Evolutionary conservation across 1,284 basidiomycete species (phyloP), one percentile per base, ranked within the genome.

Genomic region (Papiliotrema laurentii): DNA sequence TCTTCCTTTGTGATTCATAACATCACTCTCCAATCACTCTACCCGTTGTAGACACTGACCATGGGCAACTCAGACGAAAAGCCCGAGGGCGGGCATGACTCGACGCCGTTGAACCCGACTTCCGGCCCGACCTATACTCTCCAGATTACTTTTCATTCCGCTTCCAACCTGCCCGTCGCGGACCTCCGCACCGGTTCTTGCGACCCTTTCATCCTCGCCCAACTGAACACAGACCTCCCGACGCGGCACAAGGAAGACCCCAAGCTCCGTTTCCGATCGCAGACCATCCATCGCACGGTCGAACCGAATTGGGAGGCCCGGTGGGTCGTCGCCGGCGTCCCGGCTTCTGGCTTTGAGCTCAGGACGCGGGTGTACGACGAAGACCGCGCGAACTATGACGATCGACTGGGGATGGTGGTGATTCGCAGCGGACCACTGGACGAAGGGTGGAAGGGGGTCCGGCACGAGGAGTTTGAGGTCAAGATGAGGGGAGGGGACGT

Each of bases 311-410:
- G 74, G 73, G 64, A 77, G 24, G 60, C 66, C 3, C 54, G 58
- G 21, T 80, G 78, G 78, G 58, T 76, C 19, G 68, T 80, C 10
- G 71, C 71, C 0, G 78, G 77, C 4, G 62, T 78, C 1, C 77
- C 78, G 1, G 55, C 55, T 4, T 60, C 64, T 1, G 77, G 77
- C 0, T 71, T 76, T 45, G 54, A 51, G 7, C 60, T 80, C 22
- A 64, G 63, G 3, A 55, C 74, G 25, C 54, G 60, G 19, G 60
- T 79, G 21, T 65, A 67, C 49, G 78, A 80, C 56, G 78, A 79
- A 52, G 78, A 80, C 58, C 63, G 66, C 2, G 69, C 69, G 4
- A 66, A 76, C 47, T 66, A 71, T 45, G 78, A 80, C 64, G 78
- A 80, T 60, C 53, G 69, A 9, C 68, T 79, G 4, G 78, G 78